Evolutionary conservation across 2,329 filamentous ascomycete genomes (phyloP).

Genomic region (Colletotrichum sidae): DNA sequence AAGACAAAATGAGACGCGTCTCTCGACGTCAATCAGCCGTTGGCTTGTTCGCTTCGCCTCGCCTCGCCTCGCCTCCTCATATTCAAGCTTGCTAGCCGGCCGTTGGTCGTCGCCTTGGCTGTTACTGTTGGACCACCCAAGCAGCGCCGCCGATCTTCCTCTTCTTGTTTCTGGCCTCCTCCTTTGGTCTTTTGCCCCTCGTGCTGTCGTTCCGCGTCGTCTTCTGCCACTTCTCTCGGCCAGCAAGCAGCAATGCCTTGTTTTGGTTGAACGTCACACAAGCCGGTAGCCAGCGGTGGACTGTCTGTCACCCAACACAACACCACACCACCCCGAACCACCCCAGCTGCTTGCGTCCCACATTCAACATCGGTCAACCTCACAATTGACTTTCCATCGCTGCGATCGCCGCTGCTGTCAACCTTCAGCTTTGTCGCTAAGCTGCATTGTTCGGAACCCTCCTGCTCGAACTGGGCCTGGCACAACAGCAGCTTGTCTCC

Average conservation of each 20-base stretch:
- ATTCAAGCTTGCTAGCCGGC: slow-evolving; percentile 2
- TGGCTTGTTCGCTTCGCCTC: background rate
- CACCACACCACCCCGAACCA: too few species aligned
- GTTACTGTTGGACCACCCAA: slow-evolving; percentile 7
- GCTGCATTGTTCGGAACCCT: too few species aligned
- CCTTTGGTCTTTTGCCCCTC: background rate
- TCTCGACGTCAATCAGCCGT: slow-evolving; percentile 6
- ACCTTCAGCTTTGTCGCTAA: background rate
- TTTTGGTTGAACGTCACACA: background rate
- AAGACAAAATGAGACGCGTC: slow-evolving; percentile 28
- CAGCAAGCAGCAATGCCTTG: background rate
- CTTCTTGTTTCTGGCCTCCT: background rate
- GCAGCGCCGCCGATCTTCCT: background rate
- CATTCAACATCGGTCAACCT: background rate
- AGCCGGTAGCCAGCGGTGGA: background rate
- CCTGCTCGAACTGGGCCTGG: slow-evolving; percentile 5
- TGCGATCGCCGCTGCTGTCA: slow-evolving; percentile 9
- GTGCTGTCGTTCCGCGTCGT: background rate
- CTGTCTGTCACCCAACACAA: too few species aligned
- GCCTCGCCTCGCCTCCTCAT: background rate
- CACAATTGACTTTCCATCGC: slow-evolving; percentile 15
- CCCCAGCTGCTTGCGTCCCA: slow-evolving; percentile 7
- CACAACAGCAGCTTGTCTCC: slow-evolving; percentile 28
- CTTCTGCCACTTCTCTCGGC: background rate
- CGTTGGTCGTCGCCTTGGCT: background rate